Conservation (phyloP, 495 filamentous ascomycete species). For the Penicillium canariense region DNA sequence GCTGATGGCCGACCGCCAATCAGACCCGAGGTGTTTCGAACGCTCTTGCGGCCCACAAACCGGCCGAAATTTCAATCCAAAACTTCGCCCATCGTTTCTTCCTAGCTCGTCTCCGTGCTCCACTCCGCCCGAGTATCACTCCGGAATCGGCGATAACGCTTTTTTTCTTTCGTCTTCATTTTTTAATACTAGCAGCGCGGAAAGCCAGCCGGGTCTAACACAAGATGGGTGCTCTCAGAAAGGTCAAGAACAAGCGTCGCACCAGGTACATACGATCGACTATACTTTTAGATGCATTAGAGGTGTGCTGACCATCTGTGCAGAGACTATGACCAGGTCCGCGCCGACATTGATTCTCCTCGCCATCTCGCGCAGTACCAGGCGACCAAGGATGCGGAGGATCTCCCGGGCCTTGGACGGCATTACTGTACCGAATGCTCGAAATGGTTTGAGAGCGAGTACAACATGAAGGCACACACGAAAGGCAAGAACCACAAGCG, state of each 20-base stretch:
- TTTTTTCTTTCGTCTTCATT: slow-evolving; percentile 20
- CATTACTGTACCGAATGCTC: slow-evolving; percentile 92
- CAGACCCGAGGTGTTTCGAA: slow-evolving; percentile 29
- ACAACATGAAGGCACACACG: slow-evolving; percentile 68
- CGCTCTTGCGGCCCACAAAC: slow-evolving; percentile 25
- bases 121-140: slow-evolving; percentile 31
- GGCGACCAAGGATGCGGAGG: slow-evolving; percentile 74
- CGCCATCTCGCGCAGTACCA: slow-evolving; percentile 78
- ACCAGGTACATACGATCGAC: slow-evolving; percentile 46
- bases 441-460: slow-evolving; percentile 91
- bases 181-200: slow-evolving; percentile 6
- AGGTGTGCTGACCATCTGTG: slow-evolving; percentile 1
- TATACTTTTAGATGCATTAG: neutral
- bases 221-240: slow-evolving; percentile 56
- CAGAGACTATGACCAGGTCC: slow-evolving; percentile 87
- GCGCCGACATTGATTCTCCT: slow-evolving; percentile 69
- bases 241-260: slow-evolving; percentile 57
- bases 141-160: slow-evolving; percentile 46
- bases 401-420: slow-evolving; percentile 78
- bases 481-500: slow-evolving; percentile 92
- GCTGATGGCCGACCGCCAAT: slow-evolving; percentile 40
- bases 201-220: slow-evolving; percentile 23
- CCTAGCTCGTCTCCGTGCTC: slow-evolving; percentile 27
- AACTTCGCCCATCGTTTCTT: slow-evolving; percentile 13
- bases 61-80: slow-evolving; percentile 31